Base-by-base conservation (phyloP, 2,329 filamentous ascomycete genomes). In the Aspergillus oerlinghausenensis region DNA sequence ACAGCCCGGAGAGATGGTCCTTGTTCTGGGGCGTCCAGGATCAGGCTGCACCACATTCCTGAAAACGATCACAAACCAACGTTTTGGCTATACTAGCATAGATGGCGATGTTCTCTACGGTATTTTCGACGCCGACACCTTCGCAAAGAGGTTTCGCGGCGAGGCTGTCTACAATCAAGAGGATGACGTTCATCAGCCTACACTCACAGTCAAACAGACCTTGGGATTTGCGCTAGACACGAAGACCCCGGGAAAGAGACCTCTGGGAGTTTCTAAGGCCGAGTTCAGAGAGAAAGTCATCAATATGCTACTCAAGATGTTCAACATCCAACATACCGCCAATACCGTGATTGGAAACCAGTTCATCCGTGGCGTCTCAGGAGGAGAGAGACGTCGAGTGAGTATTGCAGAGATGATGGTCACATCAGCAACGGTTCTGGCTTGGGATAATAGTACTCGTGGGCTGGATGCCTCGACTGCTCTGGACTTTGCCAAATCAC, bases 251-350 rank as follows among this genome's bases (percentile, higher is more conserved):
- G 87, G 88, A 17, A 92, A 92, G 73, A 81, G 90, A 49, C 89
- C 90, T 0, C 84, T 81, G 3, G 90, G 89, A 23, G 82, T 94
- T 64, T 86, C 83, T 42, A 88, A 89, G 70, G 71, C 75, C 5
- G 86, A 88, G 17, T 93, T 93, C 78, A 92, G 92, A 77, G 81
- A 88, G 51, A 85, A 86, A 64, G 85, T 95, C 56, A 78, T 92
- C 59, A 81, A 84, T 19, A 84, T 88, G 66, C 80, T 96, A 57
- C 79, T 96, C 52, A 90, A 90, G 68, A 94, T 95, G 89, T 95
- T 96, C 80, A 94, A 93, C 69, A 96, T 96, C 54, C 88, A 92
- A 71, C 91, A 96, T 72, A 95, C 91, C 0, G 83, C 85, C 52
- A 84, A 92, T 69, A 97, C 92, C 0, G 85, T 93, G 29, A 90